A percentile compares a stretch with the other conserved stretches of the same genome.
Conservation (phyloP, 2,329 filamentous ascomycete species). For the Apiospora kogelbergensis region DNA sequence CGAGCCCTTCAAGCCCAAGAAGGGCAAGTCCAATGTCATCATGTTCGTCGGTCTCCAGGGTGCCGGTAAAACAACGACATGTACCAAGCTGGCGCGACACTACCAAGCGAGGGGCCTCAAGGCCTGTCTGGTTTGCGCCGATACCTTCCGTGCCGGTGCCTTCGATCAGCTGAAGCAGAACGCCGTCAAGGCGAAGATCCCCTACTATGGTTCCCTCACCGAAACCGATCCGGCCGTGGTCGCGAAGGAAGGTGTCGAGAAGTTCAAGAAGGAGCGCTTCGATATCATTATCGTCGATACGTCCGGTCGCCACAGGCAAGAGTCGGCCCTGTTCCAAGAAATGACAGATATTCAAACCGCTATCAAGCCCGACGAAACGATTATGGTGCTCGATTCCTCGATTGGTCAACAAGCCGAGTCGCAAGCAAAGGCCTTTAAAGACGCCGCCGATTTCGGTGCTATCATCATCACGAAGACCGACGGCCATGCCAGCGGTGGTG, state of each 20-base stretch:
- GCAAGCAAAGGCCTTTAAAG: constrained; percentile 95
- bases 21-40: constrained; percentile 93
- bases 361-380: constrained; percentile 90
- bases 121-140: constrained; percentile 90
- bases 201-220: constrained; percentile 95
- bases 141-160: constrained; percentile 96
- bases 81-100: constrained; percentile 93
- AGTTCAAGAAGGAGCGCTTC: constrained; percentile 98
- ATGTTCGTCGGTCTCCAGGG: constrained; percentile 99
- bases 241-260: constrained; percentile 91
- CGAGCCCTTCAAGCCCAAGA: constrained; percentile 95
- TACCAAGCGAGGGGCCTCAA: constrained; percentile 94
- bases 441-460: constrained; percentile 92
- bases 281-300: constrained; percentile 99
- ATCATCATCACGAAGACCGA: constrained; percentile 99
- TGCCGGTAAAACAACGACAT: constrained; percentile 96
- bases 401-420: constrained; percentile 96
- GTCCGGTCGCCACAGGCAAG: constrained; percentile 90
- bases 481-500: constrained; percentile 90
- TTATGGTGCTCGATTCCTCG: constrained; percentile 95
- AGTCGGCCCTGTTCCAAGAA: constrained; percentile 92
- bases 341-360: constrained; percentile 96
- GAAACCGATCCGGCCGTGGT: constrained; percentile 95
- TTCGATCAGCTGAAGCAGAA: constrained; percentile 99
- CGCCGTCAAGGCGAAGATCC: constrained; percentile 97